Conservation (phyloP, 2,329 filamentous ascomycete genomes). For the Ascochyta lentis region DNA sequence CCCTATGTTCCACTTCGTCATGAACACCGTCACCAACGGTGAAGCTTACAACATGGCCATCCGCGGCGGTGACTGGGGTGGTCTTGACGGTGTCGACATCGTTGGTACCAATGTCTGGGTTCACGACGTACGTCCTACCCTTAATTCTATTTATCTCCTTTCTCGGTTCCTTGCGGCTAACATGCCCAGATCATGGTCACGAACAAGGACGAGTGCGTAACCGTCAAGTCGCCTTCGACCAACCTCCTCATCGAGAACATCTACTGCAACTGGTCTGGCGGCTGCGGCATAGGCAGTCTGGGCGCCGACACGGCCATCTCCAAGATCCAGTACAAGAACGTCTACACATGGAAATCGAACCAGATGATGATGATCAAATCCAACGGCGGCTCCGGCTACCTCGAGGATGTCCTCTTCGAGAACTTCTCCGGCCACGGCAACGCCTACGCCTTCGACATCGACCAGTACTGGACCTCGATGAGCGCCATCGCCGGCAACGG, state of each 20-base stretch:
- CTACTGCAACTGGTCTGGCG: constrained; percentile 68
- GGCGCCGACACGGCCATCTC: constrained; percentile 58
- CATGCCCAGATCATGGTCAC: constrained; percentile 58
- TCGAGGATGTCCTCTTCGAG: constrained; percentile 59
- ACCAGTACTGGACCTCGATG: constrained; percentile 61
- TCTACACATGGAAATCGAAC: constrained; percentile 66
- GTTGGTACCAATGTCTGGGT: constrained; percentile 63
- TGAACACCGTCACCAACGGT: constrained; percentile 60
- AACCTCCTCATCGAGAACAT: constrained; percentile 66
- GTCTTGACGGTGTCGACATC: constrained; percentile 64
- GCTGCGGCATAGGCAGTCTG: constrained; percentile 65
- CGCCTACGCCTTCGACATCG: constrained; percentile 64
- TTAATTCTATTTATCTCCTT: neutral
- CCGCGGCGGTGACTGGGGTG: constrained; percentile 59
- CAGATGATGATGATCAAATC: constrained; percentile 70
- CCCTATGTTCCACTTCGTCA: constrained; percentile 58
- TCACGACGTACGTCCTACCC: constrained; percentile 54
- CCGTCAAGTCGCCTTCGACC: constrained; percentile 57
- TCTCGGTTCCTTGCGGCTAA: neutral
- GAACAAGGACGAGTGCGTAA: constrained; percentile 68
- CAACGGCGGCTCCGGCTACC: constrained; percentile 62
- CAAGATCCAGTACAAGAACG: constrained; percentile 61
- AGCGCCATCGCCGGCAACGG: constrained; percentile 54
- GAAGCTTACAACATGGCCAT: constrained; percentile 65
- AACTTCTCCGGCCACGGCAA: constrained; percentile 68